Evolutionary conservation across 2,329 filamentous ascomycete species (phyloP).

Genomic region (Tolypocladium nubicola): DNA sequence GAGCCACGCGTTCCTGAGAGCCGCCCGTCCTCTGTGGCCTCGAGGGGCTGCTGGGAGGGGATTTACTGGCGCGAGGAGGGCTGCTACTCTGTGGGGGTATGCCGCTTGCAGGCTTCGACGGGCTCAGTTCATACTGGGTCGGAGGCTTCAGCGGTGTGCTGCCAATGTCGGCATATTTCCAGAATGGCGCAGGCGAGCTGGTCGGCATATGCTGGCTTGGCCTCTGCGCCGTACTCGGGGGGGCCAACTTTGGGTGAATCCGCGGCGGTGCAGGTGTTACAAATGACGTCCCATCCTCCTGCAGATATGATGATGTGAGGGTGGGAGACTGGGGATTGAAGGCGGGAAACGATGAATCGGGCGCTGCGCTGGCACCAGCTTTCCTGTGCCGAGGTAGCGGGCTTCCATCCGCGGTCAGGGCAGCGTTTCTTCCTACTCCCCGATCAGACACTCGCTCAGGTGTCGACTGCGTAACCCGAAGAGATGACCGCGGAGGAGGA

Average conservation of each 20-base stretch:
- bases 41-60: slow-evolving; percentile 42
- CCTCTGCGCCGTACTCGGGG: slow-evolving; percentile 69
- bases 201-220: slow-evolving; percentile 82
- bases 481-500: slow-evolving; percentile 40
- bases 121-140: slow-evolving; percentile 45
- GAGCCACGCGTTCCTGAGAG: slow-evolving; percentile 15
- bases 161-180: slow-evolving; percentile 72
- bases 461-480: slow-evolving; percentile 43
- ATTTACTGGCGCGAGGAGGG: slow-evolving; percentile 38
- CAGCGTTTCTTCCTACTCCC: slow-evolving; percentile 22
- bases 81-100: slow-evolving; percentile 47
- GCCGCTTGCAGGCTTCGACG: slow-evolving; percentile 35
- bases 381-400: slow-evolving; percentile 49
- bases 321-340: slow-evolving; percentile 48
- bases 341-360: slow-evolving; percentile 34
- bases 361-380: slow-evolving; percentile 13
- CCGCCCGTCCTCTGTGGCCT: slow-evolving; percentile 24
- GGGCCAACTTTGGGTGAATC: slow-evolving; percentile 64
- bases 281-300: slow-evolving; percentile 50
- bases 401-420: slow-evolving; percentile 45
- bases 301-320: slow-evolving; percentile 50
- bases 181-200: slow-evolving; percentile 76
- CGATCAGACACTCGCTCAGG: slow-evolving; percentile 41
- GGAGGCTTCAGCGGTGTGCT: slow-evolving; percentile 55
- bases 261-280: slow-evolving; percentile 65